phyloP scores from a whole-genome alignment of 352 stramenopile genomes.

The Phytophthora citrophthora region DNA sequence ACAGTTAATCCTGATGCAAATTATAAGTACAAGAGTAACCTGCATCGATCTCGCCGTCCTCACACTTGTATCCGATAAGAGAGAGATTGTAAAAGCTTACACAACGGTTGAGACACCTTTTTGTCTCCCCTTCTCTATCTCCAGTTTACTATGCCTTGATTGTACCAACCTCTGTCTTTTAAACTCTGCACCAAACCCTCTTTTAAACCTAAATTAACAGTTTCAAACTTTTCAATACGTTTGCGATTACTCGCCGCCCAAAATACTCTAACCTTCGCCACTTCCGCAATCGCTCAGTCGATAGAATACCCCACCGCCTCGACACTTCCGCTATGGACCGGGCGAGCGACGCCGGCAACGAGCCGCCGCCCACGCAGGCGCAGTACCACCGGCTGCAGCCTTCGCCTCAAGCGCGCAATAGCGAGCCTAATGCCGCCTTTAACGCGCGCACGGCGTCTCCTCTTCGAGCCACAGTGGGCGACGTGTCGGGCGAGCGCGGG shows the following conservation, averaged over 20 bases:
- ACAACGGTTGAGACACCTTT: constrained; percentile 13
- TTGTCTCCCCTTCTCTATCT: neutral
- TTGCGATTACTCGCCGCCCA: constrained; percentile 17
- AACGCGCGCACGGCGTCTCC: constrained; percentile 5
- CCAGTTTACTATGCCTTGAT: constrained; percentile 5
- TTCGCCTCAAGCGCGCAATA: constrained; percentile 20
- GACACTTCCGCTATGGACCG: constrained; percentile 25
- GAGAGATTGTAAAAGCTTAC: neutral
- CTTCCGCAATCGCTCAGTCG: constrained; percentile 26
- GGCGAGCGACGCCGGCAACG: constrained; percentile 15
- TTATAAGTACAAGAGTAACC: too few species aligned
- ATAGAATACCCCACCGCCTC: constrained; percentile 7
- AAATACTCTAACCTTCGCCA: constrained; percentile 6
- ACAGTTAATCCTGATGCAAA: too few species aligned
- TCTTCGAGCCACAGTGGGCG: constrained; percentile 16
- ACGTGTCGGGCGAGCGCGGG: constrained; percentile 17
- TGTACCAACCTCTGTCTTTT: neutral
- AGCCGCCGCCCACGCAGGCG: constrained; percentile 10
- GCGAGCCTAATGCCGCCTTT: constrained; percentile 16
- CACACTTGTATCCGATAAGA: too few species aligned
- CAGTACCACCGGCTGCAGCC: constrained; percentile 39
- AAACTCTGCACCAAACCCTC: neutral
- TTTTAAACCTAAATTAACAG: neutral
- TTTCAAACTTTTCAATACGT: constrained; percentile 13
- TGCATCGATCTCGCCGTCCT: too few species aligned